These are phyloP conservation scores for Stephania japonica DNA, from an alignment of 164 flowering plant genomes.

Conservation along the genomic window DNA sequence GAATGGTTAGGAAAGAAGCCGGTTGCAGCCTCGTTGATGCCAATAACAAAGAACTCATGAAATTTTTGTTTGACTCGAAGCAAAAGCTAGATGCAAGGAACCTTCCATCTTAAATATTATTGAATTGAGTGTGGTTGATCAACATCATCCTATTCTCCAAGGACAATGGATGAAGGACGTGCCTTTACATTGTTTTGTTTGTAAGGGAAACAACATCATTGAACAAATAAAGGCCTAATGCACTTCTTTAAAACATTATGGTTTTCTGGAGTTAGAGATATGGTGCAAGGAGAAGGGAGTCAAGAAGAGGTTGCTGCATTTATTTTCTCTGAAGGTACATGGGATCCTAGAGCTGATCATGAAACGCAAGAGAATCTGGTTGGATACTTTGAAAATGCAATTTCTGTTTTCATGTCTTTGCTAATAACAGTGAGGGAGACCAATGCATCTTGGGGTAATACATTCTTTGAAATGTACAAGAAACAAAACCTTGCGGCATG, in stretches of 20 bases:
- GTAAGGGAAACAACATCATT: not conserved
- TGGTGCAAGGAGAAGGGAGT: not conserved
- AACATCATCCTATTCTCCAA: not conserved
- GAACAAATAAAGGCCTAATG: not conserved
- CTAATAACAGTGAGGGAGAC: not conserved
- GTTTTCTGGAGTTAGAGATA: not conserved
- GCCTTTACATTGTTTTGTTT: not conserved
- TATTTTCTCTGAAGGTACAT: not conserved
- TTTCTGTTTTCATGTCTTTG: not conserved
- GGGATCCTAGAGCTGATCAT: not conserved
- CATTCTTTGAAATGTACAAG: not conserved
- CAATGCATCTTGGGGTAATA: not conserved
- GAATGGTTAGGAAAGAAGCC: conserved; percentile 45
- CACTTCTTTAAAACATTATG: not conserved
- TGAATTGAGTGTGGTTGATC: not conserved
- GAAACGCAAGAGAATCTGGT: too few relatives aligned
- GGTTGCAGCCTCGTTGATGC: conserved; percentile 43
- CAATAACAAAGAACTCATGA: conserved; percentile 35
- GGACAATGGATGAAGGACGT: not conserved
- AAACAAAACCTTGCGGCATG: not conserved
- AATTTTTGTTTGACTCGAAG: conserved; percentile 40
- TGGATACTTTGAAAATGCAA: not conserved
- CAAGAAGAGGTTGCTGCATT: not conserved
- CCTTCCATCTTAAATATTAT: not conserved
- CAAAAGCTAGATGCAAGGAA: conserved; percentile 16